These are phyloP conservation scores for Candida michaelii DNA, from an alignment of 805 yeast genomes.

Conservation along the genomic window DNA sequence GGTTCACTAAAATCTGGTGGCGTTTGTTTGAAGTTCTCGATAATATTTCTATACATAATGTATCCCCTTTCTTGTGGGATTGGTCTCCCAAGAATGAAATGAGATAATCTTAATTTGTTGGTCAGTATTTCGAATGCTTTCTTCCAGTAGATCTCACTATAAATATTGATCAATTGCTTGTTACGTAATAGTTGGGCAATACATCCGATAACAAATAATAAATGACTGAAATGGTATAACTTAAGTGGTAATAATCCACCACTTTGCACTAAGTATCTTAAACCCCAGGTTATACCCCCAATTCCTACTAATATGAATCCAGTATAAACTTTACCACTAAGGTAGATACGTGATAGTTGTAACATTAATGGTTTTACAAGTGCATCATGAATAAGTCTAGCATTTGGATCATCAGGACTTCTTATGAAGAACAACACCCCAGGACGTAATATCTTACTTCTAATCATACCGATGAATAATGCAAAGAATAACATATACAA, in stretches of 20 bases:
- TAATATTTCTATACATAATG: conserved; percentile 51
- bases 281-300: conserved; percentile 60
- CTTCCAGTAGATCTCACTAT: conserved; percentile 59
- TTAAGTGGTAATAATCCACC: conserved; percentile 30
- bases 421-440: conserved; percentile 91
- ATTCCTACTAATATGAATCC: conserved; percentile 72
- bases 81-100: conserved; percentile 70
- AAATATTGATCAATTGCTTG: conserved; percentile 21
- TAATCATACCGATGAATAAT: conserved; percentile 77
- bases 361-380: conserved; percentile 69
- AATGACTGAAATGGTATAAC: conserved; percentile 11
- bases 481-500: conserved; percentile 86
- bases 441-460: conserved; percentile 70
- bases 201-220: conserved; percentile 6
- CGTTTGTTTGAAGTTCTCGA: conserved; percentile 43
- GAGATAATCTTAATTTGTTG: conserved; percentile 65
- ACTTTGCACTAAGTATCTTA: conserved; percentile 25
- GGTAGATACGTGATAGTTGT: conserved; percentile 69
- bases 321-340: conserved; percentile 75
- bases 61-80: conserved; percentile 70
- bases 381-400: conserved; percentile 83
- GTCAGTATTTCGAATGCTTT: conserved; percentile 56
- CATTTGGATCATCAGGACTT: conserved; percentile 92
- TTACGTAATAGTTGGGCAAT: conserved; percentile 7
- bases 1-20: conserved; percentile 62